Base-by-base conservation (phyloP, 495 filamentous ascomycete species). In the Lophiostoma macrostomum region DNA sequence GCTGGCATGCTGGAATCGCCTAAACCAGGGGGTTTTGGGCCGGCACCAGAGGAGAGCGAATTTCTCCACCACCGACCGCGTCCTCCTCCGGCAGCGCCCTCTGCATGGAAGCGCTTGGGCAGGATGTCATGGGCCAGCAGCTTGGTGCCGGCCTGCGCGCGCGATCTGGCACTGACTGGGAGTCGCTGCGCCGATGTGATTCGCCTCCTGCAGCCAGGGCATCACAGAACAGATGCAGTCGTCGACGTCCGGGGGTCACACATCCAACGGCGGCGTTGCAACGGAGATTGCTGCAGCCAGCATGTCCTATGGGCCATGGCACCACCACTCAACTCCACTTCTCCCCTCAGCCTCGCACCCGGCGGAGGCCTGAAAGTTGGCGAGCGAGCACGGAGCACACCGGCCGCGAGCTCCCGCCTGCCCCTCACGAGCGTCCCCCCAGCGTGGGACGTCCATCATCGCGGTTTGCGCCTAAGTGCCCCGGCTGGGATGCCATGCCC, bases 261-360 rank as follows among this genome's bases (percentile, higher is more conserved):
- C 58, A 8, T 31, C 32, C 58, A 61, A 61, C 58, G 52, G 58
- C 58, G 56, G 41, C 58, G 45, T 46, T 35, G 42, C 52, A 28
- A 61, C 58, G 58, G 58, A 61, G 36, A 61, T 61, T 61, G 58
- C 52, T 29, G 43, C 57, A 60, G 51, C 55, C 57, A 60, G 43
- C 43, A 25, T 24, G 5, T 18, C 36, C 37, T 45, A 54, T 55
- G 29, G 37, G 20, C 25, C 39, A n/a, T 31, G 27, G 40, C 40
- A 39, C 24, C 28, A 32, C 12, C 20, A 22, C 25, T 14, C 5
- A 14, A 20, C 40, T 6, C n/a, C 27, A 11, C 40, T 27, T 11
- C 47, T 31, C 20, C 29, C 25, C 39, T 52, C 45, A 54, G 57
- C 57, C 57, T 60, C 51, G 57, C 50, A 12, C 38, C 48, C 29